These are phyloP conservation scores for Aspergillus uvarum DNA, from an alignment of 2,329 filamentous ascomycete species.

Conservation along the genomic window DNA sequence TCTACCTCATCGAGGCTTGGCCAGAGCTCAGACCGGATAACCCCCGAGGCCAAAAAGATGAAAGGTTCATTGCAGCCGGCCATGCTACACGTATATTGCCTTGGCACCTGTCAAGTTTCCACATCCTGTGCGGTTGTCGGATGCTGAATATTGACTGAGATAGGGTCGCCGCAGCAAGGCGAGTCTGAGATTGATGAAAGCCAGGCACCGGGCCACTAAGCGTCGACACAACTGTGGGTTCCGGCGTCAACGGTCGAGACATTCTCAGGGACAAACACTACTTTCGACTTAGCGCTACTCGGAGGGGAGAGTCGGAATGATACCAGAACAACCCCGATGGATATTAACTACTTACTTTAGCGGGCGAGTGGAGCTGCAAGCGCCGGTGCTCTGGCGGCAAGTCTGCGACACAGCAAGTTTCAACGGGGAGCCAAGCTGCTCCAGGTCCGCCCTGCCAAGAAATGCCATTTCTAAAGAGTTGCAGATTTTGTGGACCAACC, in stretches of 20 bases:
- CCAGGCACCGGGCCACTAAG: conserved; percentile 14
- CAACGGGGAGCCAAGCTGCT: conserved; percentile 20
- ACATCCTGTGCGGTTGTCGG: conserved; percentile 8
- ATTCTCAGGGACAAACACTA: conserved; percentile 16
- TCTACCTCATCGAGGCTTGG: background rate
- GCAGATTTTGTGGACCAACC: background rate
- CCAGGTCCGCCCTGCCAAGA: conserved; percentile 21
- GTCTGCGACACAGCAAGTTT: conserved; percentile 32
- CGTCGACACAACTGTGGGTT: conserved; percentile 10
- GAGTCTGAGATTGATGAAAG: conserved; percentile 34
- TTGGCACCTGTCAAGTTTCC: conserved; percentile 15
- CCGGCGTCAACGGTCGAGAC: conserved; percentile 6
- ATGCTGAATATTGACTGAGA: conserved; percentile 29
- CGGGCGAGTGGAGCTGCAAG: conserved; percentile 11
- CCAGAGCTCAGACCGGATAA: conserved; percentile 15
- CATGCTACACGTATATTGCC: conserved; percentile 23
- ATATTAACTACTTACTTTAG: conserved; percentile 9
- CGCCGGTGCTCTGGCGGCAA: conserved; percentile 20
- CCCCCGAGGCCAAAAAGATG: conserved; percentile 16
- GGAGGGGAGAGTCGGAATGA: conserved; percentile 15
- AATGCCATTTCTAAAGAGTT: conserved; percentile 9
- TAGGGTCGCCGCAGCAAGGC: conserved; percentile 14
- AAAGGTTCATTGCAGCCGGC: conserved; percentile 15
- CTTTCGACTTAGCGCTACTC: conserved; percentile 14
- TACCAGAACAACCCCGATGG: conserved; percentile 6